These are phyloP conservation scores for Wickerhamomyces chaumierensis DNA, from an alignment of 805 yeast genomes.

Conservation along the genomic window DNA sequence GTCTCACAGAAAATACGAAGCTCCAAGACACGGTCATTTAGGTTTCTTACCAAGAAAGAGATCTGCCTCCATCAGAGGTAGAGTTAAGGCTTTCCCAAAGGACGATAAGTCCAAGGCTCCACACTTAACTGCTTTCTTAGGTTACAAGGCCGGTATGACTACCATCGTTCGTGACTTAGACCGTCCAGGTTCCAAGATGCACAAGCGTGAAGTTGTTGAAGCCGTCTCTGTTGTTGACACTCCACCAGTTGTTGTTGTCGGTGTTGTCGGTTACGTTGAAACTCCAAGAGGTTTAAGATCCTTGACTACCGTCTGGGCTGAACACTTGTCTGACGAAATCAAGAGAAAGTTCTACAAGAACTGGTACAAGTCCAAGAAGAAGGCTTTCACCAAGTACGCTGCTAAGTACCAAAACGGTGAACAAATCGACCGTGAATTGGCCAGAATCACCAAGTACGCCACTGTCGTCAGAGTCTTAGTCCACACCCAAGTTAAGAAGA, in stretches of 20 bases:
- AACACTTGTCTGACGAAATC: constrained; percentile 98
- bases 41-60: constrained; percentile 99
- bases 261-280: constrained; percentile 99
- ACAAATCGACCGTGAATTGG: constrained; percentile 89
- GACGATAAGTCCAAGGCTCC: constrained; percentile 97
- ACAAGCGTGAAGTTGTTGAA: constrained; percentile 99
- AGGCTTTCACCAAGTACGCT: constrained; percentile 99
- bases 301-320: constrained; percentile 99
- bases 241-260: constrained; percentile 97
- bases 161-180: constrained; percentile 99
- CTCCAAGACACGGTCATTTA: constrained; percentile 99
- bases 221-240: constrained; percentile 99
- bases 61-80: constrained; percentile 97
- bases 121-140: constrained; percentile 98
- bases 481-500: constrained; percentile 99
- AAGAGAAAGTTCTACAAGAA: constrained; percentile 99
- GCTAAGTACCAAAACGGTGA: constrained; percentile 90
- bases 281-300: constrained; percentile 99
- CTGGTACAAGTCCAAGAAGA: constrained; percentile 99
- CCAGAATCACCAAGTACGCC: constrained; percentile 97
- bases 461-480: constrained; percentile 97
- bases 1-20: constrained; percentile 99
- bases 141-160: constrained; percentile 99
- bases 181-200: constrained; percentile 99
- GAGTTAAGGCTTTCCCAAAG: constrained; percentile 98